Percentiles rank a stretch among this genome's conserved stretches.
These are phyloP conservation scores for Farysia itapuensis DNA, from an alignment of 1,284 basidiomycete genomes.

Conservation along the genomic window DNA sequence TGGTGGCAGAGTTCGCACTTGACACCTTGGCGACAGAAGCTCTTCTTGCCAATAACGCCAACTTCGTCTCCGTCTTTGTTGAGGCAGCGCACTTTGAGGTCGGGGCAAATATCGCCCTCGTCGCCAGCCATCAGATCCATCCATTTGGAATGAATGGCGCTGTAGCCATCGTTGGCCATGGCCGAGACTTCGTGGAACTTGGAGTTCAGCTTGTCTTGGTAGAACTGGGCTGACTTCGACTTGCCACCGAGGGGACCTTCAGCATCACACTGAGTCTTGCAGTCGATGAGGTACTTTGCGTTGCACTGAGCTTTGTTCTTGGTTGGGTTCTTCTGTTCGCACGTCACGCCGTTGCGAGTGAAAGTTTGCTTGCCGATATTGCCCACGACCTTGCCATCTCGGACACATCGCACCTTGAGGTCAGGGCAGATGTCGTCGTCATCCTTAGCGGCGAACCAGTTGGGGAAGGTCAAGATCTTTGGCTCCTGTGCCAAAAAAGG, in stretches of 20 bases:
- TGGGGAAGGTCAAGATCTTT: constrained; percentile 20
- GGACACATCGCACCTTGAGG: constrained; percentile 24
- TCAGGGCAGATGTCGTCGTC: constrained; percentile 36
- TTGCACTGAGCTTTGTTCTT: constrained; percentile 42
- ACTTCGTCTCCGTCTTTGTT: constrained; percentile 6
- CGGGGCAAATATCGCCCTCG: constrained; percentile 5
- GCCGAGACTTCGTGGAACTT: background rate
- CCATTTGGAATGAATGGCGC: too few species aligned
- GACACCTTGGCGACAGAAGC: background rate
- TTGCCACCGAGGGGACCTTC: constrained; percentile 40
- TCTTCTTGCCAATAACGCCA: constrained; percentile 5
- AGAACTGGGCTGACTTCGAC: background rate
- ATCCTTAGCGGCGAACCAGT: constrained; percentile 21
- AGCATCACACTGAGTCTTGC: constrained; percentile 20
- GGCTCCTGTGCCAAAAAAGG: constrained; percentile 20
- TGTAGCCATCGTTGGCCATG: too few species aligned
- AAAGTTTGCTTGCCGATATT: constrained; percentile 33
- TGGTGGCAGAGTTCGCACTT: background rate
- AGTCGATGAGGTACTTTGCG: constrained; percentile 31
- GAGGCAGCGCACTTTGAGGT: constrained; percentile 1
- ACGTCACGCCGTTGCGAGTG: constrained; percentile 18
- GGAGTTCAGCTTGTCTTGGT: background rate
- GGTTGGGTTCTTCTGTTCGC: constrained; percentile 21
- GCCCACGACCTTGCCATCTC: constrained; percentile 34
- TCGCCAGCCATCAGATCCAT: too few species aligned